These are phyloP conservation scores for Sclerotinia nivalis DNA, from an alignment of 2,329 filamentous ascomycete species.

Conservation along the genomic window DNA sequence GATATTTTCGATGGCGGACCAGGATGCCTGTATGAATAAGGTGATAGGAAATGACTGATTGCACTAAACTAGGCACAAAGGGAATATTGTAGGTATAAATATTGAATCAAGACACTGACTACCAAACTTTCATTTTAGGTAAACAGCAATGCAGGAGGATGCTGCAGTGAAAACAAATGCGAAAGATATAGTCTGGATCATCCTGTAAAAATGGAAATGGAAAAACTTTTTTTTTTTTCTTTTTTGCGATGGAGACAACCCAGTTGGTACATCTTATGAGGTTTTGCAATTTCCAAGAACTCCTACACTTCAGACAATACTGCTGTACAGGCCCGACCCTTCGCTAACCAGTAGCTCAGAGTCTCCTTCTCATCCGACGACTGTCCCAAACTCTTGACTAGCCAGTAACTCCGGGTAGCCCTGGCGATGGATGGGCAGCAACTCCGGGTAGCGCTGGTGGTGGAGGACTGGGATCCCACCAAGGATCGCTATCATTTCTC, in stretches of 20 bases:
- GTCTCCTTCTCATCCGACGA: no score
- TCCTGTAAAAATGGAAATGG: no score
- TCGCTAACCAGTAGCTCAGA: no score
- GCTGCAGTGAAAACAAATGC: background rate
- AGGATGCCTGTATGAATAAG: background rate
- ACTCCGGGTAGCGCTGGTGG: no score
- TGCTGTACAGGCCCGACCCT: background rate
- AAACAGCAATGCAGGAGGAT: background rate
- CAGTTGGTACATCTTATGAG: background rate
- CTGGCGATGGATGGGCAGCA: no score
- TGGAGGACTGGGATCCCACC: background rate
- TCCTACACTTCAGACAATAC: background rate
- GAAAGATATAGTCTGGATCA: no score
- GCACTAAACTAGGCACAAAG: background rate
- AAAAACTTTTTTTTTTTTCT: no score
- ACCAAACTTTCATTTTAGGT: background rate
- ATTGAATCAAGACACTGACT: background rate
- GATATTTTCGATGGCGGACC: background rate
- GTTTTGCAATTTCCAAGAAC: background rate
- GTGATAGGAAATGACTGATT: background rate
- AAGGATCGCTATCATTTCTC: background rate
- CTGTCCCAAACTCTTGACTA: no score
- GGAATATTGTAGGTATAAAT: background rate
- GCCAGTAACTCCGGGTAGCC: no score
- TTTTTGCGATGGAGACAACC: background rate